These are phyloP conservation scores for Talaromyces sp. DNA, from an alignment of 2,329 filamentous ascomycete species.

Conservation along the genomic window DNA sequence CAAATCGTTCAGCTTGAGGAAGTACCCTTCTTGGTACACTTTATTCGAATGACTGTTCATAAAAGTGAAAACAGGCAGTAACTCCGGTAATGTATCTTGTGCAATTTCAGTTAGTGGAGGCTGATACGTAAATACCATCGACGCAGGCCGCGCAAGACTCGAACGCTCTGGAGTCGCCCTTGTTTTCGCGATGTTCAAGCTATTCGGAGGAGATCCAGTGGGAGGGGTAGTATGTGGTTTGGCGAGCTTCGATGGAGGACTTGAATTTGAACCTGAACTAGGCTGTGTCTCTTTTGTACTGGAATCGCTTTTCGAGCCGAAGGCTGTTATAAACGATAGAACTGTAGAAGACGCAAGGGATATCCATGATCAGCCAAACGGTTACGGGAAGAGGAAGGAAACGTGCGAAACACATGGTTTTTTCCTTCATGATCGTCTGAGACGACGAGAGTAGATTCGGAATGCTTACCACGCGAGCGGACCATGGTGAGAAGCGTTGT, in stretches of 20 bases:
- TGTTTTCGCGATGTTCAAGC: slow-evolving; percentile 10
- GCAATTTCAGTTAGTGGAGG: slow-evolving; percentile 80
- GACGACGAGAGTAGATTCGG: slow-evolving; percentile 7
- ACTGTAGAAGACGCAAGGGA: slow-evolving; percentile 75
- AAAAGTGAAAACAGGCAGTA: slow-evolving; percentile 89
- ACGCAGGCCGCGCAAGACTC: slow-evolving; percentile 63
- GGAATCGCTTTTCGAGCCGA: slow-evolving; percentile 34
- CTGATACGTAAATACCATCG: slow-evolving; percentile 80
- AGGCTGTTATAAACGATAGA: slow-evolving; percentile 74
- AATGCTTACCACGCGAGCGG: slow-evolving; percentile 35
- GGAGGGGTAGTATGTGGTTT: slow-evolving; percentile 1
- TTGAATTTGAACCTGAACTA: neutral
- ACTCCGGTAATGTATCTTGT: slow-evolving; percentile 81
- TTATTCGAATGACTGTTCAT: slow-evolving; percentile 95
- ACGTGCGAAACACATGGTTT: neutral
- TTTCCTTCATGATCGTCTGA: too few relatives aligned
- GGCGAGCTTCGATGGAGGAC: slow-evolving; percentile 6
- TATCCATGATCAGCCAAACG: slow-evolving; percentile 70
- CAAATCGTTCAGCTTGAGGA: slow-evolving; percentile 91
- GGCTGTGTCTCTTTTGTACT: slow-evolving; percentile 24
- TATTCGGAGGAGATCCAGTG: slow-evolving; percentile 2
- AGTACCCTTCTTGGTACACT: slow-evolving; percentile 96
- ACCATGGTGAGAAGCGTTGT: slow-evolving; percentile 25
- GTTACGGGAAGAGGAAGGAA: slow-evolving; percentile 32
- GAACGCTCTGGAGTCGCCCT: slow-evolving; percentile 38